Evolutionary conservation across 257 asterid species (phyloP).

Genomic region (Eucommia ulmoides): DNA sequence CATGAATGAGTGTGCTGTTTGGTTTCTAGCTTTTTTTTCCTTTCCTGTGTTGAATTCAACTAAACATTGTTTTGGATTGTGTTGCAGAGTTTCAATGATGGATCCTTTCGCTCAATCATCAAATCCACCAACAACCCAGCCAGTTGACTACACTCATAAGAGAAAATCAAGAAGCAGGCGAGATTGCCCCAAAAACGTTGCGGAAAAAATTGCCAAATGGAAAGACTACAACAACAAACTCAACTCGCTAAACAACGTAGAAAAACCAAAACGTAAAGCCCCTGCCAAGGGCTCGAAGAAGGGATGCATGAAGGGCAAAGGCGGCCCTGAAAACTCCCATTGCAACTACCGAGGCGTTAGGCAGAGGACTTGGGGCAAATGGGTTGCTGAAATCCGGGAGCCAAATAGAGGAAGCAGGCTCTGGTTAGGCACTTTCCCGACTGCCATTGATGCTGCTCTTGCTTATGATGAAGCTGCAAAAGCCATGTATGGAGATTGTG

Average conservation of each 20-base stretch:
- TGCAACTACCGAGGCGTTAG: conserved; percentile 52
- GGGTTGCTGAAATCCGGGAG: conserved; percentile 68
- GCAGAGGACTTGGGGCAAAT: conserved; percentile 66
- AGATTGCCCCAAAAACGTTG: conserved; percentile 20
- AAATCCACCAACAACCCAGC: conserved; percentile 4
- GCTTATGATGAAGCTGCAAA: conserved; percentile 54
- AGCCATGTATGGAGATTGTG: conserved; percentile 41
- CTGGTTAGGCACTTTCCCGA: conserved; percentile 43
- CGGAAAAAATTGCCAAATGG: conserved; percentile 43
- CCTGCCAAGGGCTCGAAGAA: conserved; percentile 62
- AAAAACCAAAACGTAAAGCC: conserved; percentile 20
- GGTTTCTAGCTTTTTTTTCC: too few relatives aligned
- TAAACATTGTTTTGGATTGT: too few relatives aligned
- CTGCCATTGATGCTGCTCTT: conserved; percentile 34
- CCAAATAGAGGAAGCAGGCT: conserved; percentile 40
- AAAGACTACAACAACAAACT: conserved; percentile 32
- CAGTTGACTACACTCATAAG: conserved; percentile 15
- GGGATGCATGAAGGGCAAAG: conserved; percentile 52
- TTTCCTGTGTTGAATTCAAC: too few relatives aligned
- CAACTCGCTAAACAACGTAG: conserved; percentile 8
- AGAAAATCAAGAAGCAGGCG: conserved; percentile 35
- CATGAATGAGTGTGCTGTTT: too few relatives aligned
- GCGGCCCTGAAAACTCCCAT: conserved; percentile 27
- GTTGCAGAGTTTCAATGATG: conserved; percentile 11
- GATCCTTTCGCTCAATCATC: conserved; percentile 8